phyloP scores from a whole-genome alignment of 192 early-diverging fungal genomes.

The Coemansia sp. region DNA sequence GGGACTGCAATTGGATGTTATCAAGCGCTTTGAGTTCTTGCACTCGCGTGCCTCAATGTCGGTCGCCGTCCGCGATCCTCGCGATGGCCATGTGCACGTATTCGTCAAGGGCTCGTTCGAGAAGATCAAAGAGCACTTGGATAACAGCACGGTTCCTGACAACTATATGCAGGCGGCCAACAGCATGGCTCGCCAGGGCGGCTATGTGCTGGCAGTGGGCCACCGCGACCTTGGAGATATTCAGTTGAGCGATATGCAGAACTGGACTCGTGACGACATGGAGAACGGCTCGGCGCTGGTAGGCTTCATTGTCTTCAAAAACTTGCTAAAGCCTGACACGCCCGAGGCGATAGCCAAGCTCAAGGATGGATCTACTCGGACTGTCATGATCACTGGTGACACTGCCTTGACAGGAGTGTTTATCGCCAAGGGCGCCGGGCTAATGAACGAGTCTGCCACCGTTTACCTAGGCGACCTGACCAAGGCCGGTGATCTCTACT shows the following conservation, averaged over 20 bases:
- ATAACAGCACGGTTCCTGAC: conserved; percentile 58
- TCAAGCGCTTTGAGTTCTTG: conserved; percentile 76
- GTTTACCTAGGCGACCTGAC: conserved; percentile 63
- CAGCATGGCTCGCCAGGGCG: conserved; percentile 67
- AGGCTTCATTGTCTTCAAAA: conserved; percentile 78
- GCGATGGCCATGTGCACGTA: conserved; percentile 59
- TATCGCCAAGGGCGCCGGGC: conserved; percentile 67
- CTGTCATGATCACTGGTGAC: conserved; percentile 86
- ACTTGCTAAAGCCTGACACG: conserved; percentile 78
- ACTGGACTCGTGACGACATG: conserved; percentile 62
- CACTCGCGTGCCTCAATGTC: conserved; percentile 74
- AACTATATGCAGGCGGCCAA: conserved; percentile 62
- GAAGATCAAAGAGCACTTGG: conserved; percentile 61
- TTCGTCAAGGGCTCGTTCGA: conserved; percentile 67
- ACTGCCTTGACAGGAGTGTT: conserved; percentile 77
- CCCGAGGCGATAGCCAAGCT: conserved; percentile 68
- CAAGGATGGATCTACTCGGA: conserved; percentile 70
- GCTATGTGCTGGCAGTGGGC: conserved; percentile 78
- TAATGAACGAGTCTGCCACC: conserved; percentile 39
- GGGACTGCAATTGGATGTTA: conserved; percentile 27
- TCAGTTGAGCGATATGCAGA: conserved; percentile 43
- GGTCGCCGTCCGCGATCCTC: conserved; percentile 62
- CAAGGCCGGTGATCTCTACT: conserved; percentile 49
- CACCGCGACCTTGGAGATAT: conserved; percentile 58
- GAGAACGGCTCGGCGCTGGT: conserved; percentile 63